phyloP scores from a whole-genome alignment of 306 rosid genomes.

The Castanopsis chinensis region DNA sequence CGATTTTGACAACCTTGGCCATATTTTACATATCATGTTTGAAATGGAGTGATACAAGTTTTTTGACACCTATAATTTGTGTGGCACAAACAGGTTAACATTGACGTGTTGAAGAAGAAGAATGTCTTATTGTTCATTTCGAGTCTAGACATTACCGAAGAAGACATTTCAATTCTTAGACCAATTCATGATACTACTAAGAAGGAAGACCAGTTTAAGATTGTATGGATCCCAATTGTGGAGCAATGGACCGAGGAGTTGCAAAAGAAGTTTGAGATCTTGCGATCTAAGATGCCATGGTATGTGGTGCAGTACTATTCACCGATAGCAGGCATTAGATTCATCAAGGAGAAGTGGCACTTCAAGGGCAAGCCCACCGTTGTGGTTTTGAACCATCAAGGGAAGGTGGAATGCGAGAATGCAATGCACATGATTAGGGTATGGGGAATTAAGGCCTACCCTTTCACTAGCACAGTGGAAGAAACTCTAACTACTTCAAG shows the following conservation, averaged over 20 bases:
- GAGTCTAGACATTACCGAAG: slow-evolving; percentile 43
- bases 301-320: slow-evolving; percentile 28
- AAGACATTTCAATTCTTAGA: slow-evolving; percentile 34
- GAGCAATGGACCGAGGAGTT: slow-evolving; percentile 47
- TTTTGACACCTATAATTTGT: neutral
- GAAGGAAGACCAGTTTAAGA: slow-evolving; percentile 30
- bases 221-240: slow-evolving; percentile 70
- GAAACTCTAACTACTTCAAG: neutral
- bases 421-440: slow-evolving; percentile 51
- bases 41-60: neutral
- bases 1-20: too few relatives aligned
- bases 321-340: slow-evolving; percentile 40
- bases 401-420: slow-evolving; percentile 42
- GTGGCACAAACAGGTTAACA: slow-evolving; percentile 27
- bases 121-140: slow-evolving; percentile 48
- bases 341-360: slow-evolving; percentile 58
- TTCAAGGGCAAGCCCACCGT: slow-evolving; percentile 50
- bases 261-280: slow-evolving; percentile 45
- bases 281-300: slow-evolving; percentile 58
- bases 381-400: slow-evolving; percentile 53
- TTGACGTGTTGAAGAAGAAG: slow-evolving; percentile 39
- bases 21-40: neutral
- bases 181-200: slow-evolving; percentile 38
- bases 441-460: slow-evolving; percentile 57
- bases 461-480: slow-evolving; percentile 1